Conservation (phyloP, 768 basidiomycete genomes). For the Tricholoma flavovirens region DNA sequence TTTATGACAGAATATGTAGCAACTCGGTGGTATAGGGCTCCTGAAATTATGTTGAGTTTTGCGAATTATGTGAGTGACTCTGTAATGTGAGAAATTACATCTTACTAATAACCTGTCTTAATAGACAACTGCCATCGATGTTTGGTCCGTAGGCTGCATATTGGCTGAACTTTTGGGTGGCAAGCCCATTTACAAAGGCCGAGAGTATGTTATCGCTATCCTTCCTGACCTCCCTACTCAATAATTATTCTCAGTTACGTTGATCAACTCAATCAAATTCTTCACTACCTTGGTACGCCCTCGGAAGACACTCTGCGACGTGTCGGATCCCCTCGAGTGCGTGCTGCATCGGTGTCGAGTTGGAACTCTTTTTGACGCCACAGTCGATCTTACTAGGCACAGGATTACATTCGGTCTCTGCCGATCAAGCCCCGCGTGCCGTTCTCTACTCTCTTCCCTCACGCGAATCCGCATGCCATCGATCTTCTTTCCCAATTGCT, state of each 20-base stretch:
- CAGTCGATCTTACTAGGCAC: conserved; percentile 50
- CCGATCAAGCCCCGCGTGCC: conserved; percentile 95
- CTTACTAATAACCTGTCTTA: conserved; percentile 11
- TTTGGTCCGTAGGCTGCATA: conserved; percentile 96
- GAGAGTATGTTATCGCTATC: conserved; percentile 62
- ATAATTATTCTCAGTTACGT: conserved; percentile 66
- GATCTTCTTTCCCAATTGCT: conserved; percentile 90
- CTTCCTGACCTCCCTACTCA: conserved; percentile 3
- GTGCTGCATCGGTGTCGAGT: conserved; percentile 18
- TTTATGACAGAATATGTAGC: conserved; percentile 99
- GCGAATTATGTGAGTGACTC: conserved; percentile 74
- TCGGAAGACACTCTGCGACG: conserved; percentile 94
- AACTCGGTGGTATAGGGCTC: conserved; percentile 98
- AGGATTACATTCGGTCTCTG: conserved; percentile 96
- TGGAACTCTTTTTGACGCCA: neutral
- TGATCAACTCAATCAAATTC: conserved; percentile 96
- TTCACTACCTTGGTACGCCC: conserved; percentile 97
- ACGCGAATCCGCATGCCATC: conserved; percentile 89
- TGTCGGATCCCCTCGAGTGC: conserved; percentile 89
- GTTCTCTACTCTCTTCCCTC: conserved; percentile 88
- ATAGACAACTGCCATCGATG: conserved; percentile 88
- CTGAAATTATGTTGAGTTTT: conserved; percentile 98
- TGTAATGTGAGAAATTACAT: neutral
- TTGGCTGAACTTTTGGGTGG: conserved; percentile 89
- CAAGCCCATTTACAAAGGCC: conserved; percentile 94